Evolutionary conservation across 2,329 filamentous ascomycete species (phyloP).

Genomic region (Sclerotinia sclerotiorum): DNA sequence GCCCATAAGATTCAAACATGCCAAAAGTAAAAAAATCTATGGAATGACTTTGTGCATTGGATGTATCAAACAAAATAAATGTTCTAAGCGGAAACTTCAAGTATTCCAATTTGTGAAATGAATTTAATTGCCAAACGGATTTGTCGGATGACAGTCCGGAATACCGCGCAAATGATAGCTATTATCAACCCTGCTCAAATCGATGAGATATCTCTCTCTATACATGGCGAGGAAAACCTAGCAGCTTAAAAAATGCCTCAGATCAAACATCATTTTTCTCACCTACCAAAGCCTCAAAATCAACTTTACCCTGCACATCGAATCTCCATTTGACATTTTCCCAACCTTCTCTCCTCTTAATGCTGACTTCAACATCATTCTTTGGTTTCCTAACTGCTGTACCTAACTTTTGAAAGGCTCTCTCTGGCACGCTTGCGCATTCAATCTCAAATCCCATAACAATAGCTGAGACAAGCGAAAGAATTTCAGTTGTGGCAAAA

Average conservation of each 20-base stretch:
- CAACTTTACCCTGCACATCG: conserved; percentile 23
- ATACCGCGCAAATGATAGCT: not conserved
- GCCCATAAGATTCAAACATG: no score
- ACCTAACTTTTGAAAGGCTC: conserved; percentile 31
- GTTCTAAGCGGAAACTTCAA: no score
- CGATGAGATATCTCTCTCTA: not conserved
- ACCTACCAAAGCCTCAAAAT: conserved; percentile 24
- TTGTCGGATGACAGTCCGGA: not conserved
- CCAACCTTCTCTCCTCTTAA: conserved; percentile 31
- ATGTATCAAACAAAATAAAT: no score
- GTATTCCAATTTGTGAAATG: not conserved
- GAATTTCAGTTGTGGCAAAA: conserved; percentile 45
- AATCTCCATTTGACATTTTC: conserved; percentile 36
- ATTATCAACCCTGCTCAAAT: not conserved
- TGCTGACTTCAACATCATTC: conserved; percentile 28
- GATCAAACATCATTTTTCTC: conserved; percentile 10
- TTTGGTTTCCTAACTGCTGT: conserved; percentile 36
- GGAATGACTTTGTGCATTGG: no score
- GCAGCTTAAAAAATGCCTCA: not conserved
- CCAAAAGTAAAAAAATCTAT: no score
- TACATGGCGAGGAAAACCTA: not conserved
- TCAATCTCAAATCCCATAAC: conserved; percentile 38
- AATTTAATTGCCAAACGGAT: not conserved
- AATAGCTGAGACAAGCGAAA: conserved; percentile 41
- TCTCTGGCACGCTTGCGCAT: conserved; percentile 26